These are phyloP conservation scores for Leishmania aethiopica DNA, from an alignment of 208 protist genomes.

Conservation along the genomic window DNA sequence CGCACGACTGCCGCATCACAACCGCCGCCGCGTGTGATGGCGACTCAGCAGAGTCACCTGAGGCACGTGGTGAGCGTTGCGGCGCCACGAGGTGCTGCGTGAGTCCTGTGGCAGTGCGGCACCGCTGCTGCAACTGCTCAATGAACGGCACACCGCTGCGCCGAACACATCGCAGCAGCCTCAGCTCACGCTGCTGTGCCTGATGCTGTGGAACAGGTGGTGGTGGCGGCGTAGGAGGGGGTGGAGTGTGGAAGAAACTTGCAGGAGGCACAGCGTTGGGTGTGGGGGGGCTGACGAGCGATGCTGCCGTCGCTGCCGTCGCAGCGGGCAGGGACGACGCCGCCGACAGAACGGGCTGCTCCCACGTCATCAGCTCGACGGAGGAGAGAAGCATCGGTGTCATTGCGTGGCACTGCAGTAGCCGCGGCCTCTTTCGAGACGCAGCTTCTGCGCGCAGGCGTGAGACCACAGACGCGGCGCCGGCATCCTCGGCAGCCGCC, in stretches of 20 bases:
- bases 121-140: constrained; percentile 21
- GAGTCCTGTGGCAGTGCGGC: constrained; percentile 11
- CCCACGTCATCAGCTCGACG: constrained; percentile 5
- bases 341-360: neutral
- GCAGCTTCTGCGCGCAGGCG: constrained; percentile 9
- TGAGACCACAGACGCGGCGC: neutral
- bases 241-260: neutral
- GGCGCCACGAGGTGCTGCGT: constrained; percentile 1
- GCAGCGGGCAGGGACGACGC: neutral
- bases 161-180: constrained; percentile 5
- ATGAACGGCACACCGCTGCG: constrained; percentile 7
- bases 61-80: neutral
- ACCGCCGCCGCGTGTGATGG: neutral
- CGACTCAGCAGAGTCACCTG: neutral
- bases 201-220: neutral
- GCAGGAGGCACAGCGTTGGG: neutral
- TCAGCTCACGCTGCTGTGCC: neutral
- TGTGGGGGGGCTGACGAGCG: neutral
- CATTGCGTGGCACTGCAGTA: constrained; percentile 15
- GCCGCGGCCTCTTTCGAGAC: neutral
- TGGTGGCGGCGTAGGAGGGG: neutral
- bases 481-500: neutral
- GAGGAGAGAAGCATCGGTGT: constrained; percentile 20
- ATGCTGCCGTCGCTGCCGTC: neutral
- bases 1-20: neutral